Percentiles rank a stretch among this genome's conserved stretches.
Evolutionary conservation across 2,329 filamentous ascomycete species (phyloP).

Genomic region (Cladorrhinum sp.): DNA sequence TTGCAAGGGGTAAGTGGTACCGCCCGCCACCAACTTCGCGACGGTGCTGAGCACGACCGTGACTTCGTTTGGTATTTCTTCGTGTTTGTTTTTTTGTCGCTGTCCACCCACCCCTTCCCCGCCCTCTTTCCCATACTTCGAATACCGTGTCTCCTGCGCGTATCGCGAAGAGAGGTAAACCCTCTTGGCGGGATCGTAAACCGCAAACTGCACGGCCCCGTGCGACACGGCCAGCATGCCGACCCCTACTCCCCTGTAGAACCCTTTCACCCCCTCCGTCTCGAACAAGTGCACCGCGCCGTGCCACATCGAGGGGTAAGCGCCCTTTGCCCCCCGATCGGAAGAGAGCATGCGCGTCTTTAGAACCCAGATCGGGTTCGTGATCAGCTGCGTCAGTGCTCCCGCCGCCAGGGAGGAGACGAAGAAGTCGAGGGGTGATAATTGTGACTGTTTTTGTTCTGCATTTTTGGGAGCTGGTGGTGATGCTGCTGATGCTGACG

Average conservation of each 20-base stretch:
- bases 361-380: constrained; percentile 96
- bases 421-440: constrained; percentile 64
- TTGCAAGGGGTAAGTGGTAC: constrained; percentile 90
- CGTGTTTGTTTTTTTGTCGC: neutral
- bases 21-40: constrained; percentile 86
- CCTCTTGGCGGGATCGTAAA: constrained; percentile 72
- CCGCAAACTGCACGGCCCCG: constrained; percentile 91
- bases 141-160: too few species aligned
- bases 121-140: too few species aligned
- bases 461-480: too few species aligned
- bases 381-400: constrained; percentile 72
- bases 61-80: constrained; percentile 64
- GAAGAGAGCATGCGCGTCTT: constrained; percentile 96
- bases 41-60: constrained; percentile 76
- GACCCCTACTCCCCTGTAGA: constrained; percentile 83
- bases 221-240: constrained; percentile 85
- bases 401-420: constrained; percentile 69
- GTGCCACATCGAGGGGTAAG: constrained; percentile 74
- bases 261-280: constrained; percentile 72
- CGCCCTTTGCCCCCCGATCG: constrained; percentile 68
- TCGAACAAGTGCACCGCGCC: constrained; percentile 66
- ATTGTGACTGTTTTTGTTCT: too few species aligned
- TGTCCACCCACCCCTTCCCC: too few species aligned
- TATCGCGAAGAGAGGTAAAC: constrained; percentile 56
- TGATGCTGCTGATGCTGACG: too few species aligned